Evolutionary conservation across 192 early-diverging fungal species (phyloP), one percentile per base, ranked within the genome.

Genomic region (Obelidium mucronatum): DNA sequence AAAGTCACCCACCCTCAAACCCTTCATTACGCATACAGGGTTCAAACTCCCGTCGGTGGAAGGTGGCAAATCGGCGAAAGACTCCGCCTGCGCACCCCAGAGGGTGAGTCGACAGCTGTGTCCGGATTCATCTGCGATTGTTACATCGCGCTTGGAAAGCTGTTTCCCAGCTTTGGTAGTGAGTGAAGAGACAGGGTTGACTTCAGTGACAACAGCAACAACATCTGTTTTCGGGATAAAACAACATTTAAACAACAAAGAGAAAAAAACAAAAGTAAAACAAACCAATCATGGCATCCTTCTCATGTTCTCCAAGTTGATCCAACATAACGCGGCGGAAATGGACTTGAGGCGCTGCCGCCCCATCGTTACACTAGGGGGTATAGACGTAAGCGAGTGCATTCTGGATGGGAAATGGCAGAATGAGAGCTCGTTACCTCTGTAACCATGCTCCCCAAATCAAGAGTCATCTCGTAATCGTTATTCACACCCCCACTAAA

Each of bases 391-490:
- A 0, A 0, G 44, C 44, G 0, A n/a, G n/a, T n/a, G n/a, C n/a
- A n/a, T n/a, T n/a, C n/a, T n/a, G n/a, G n/a, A n/a, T n/a, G n/a
- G n/a, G n/a, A n/a, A n/a, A n/a, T n/a, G n/a, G n/a, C n/a, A n/a
- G n/a, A n/a, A n/a, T n/a, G n/a, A n/a, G n/a, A n/a, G n/a, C n/a
- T n/a, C n/a, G 34, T 75, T 74, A 91, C 91, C 79, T 79, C 81
- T 35, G 81, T 84, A 37, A 99, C 86, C 19, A 85, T 76, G 2
- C 93, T 91, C 28, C 76, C 78, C 62, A 87, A 82, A 31, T 97
- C 95, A 51, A 98, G 81, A 2, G 87, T 86, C 44, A 99, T 82
- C 81, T 99, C 97, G 72, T 99, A 99, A 66, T 98, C 92, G 81
- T 96, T 96, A 78, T 92, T 87, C 42, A 94, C 80, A 40, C 77